Evolutionary conservation across 2,329 filamentous ascomycete genomes (phyloP), one percentile per base, ranked within the genome.

Genomic region (Verticillium zaregamsianum): DNA sequence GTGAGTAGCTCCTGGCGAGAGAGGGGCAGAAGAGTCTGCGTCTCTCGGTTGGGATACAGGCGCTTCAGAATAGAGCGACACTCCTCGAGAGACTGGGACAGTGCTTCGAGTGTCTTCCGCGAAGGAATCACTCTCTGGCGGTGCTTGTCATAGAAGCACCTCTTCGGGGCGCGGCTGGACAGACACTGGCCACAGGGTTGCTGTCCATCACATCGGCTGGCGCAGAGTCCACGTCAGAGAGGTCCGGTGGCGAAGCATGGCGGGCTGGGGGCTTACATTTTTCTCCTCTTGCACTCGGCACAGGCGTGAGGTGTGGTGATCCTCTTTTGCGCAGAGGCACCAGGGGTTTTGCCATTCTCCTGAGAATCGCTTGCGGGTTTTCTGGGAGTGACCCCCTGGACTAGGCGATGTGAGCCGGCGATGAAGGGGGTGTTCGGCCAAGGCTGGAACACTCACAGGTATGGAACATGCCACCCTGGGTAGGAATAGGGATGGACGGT

Each of bases 131-230:
- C 86, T 64, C 90, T 81, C 73, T 91, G 89, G 17, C 90, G 84
- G 66, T 92, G 90, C 76, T 93, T 92, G 67, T 92, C 89, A 73
- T 94, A 94, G 69, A 89, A 88, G 72, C 91, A 94, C 60, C 86
- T 82, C 72, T 93, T 91, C 4, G 90, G 89, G 65, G 91, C 90
- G 61, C 91, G 87, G 72, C 92, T 93, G 73, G 90, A 93, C 62
- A 91, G 84, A 72, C 91, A 95, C 72, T 93, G 91, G 40, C 90
- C 90, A 71, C 91, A 95, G 12, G 91, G 91, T 70, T 92, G 89
- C 66, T 89, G 85, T 60, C 91, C 91, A 77, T 93, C 90, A 71
- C 91, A 95, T 65, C 91, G 88, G 61, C 79, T 82, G 25, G 28
- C 58, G 23, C 55, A 54, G 35, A 20, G 55, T 66, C 78, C 67